Conservation (phyloP, 306 rosid genomes). For the Vigna reflexopilosa region DNA sequence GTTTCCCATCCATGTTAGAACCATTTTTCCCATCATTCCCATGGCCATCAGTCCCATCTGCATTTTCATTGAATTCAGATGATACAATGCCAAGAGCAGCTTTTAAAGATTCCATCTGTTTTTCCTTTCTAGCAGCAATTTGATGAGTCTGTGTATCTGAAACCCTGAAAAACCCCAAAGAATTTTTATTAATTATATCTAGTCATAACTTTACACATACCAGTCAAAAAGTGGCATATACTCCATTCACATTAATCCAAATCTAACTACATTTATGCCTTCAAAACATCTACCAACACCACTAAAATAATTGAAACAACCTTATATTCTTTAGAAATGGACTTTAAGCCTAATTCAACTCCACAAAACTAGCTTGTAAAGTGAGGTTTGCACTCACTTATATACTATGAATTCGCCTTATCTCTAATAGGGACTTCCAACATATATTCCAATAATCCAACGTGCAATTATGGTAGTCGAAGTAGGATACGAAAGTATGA, state of each 20-base stretch:
- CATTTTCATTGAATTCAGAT: conserved; percentile 56
- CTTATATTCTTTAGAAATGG: background rate
- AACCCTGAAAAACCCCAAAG: conserved; percentile 54
- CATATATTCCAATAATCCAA: background rate
- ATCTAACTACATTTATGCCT: background rate
- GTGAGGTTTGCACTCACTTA: too few relatives aligned
- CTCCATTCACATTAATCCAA: background rate
- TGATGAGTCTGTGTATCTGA: conserved; percentile 95
- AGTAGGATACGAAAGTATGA: too few relatives aligned
- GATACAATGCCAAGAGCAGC: conserved; percentile 77
- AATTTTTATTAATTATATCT: background rate
- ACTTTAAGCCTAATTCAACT: too few relatives aligned
- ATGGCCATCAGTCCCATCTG: conserved; percentile 55
- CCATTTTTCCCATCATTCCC: conserved; percentile 48
- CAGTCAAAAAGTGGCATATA: background rate
- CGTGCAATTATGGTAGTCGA: background rate
- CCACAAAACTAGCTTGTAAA: too few relatives aligned
- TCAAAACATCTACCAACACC: background rate
- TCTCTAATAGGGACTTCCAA: too few relatives aligned
- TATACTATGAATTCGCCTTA: too few relatives aligned
- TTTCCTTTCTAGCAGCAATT: conserved; percentile 97
- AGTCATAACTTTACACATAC: background rate
- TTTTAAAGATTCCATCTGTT: conserved; percentile 87
- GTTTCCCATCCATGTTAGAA: conserved; percentile 58
- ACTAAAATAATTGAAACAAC: conserved; percentile 9